phyloP scores from a whole-genome alignment of 2,329 filamentous ascomycete genomes.

The Fusarium torulosum region DNA sequence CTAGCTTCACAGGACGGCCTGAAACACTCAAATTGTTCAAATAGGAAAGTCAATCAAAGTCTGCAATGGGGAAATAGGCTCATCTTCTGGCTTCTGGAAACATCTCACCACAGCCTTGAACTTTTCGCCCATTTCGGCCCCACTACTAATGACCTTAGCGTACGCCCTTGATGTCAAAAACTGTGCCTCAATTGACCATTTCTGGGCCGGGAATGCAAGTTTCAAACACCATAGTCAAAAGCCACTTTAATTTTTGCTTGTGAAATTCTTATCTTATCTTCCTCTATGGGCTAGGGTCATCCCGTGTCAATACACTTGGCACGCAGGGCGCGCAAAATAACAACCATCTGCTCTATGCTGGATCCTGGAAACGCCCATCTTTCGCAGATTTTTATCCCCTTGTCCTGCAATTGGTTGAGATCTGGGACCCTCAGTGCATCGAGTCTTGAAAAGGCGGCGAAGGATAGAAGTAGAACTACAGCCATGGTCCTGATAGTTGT shows the following conservation, averaged over 20 bases:
- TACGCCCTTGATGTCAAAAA: constrained; percentile 14
- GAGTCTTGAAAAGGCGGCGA: constrained; percentile 35
- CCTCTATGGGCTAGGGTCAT: not conserved
- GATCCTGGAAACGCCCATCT: constrained; percentile 40
- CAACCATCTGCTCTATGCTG: constrained; percentile 42
- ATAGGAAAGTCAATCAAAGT: not conserved
- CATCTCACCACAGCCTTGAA: constrained; percentile 1
- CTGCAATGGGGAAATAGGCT: not conserved
- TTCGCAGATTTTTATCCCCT: constrained; percentile 38
- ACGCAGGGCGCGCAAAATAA: constrained; percentile 35
- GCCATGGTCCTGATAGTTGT: constrained; percentile 25
- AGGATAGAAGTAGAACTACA: constrained; percentile 31
- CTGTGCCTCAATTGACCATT: not conserved
- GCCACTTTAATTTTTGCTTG: not conserved
- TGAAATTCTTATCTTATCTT: not conserved
- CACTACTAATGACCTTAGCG: not conserved
- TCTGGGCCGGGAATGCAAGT: not conserved
- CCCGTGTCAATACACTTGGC: constrained; percentile 41
- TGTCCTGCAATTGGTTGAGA: constrained; percentile 36
- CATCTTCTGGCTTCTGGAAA: constrained; percentile 6
- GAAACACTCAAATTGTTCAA: not conserved
- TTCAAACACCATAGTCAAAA: not conserved
- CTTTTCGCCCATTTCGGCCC: not conserved
- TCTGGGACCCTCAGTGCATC: constrained; percentile 31
- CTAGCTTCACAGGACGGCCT: not conserved